Conservation (phyloP, 1,139 yeast genomes). For the Yamadazyma triangularis region DNA sequence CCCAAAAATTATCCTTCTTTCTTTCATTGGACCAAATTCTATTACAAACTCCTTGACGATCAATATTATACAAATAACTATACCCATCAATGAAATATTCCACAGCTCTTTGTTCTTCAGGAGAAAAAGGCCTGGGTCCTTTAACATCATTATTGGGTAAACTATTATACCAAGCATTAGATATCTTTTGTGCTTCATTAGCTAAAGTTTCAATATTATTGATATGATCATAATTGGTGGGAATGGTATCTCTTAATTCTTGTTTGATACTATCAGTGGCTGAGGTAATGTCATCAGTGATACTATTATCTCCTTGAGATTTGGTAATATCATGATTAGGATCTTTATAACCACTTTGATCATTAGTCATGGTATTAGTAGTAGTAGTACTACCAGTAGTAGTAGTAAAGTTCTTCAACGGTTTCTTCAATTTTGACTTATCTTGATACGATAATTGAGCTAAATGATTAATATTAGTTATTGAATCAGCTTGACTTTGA, state of each 20-base stretch:
- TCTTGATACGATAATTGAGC: slow-evolving; percentile 7
- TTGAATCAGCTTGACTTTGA: slow-evolving; percentile 3
- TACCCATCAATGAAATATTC: slow-evolving; percentile 70
- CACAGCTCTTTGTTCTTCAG: slow-evolving; percentile 64
- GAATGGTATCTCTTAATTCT: slow-evolving; percentile 1
- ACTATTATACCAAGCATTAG: slow-evolving; percentile 35
- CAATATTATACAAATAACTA: slow-evolving; percentile 55
- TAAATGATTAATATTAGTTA: slow-evolving; percentile 5
- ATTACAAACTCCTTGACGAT: slow-evolving; percentile 66
- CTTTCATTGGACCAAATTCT: slow-evolving; percentile 87
- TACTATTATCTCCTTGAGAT: no score
- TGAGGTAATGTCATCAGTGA: no score
- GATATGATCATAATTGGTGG: slow-evolving; percentile 23
- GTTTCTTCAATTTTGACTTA: slow-evolving; percentile 1
- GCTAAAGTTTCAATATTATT: slow-evolving; percentile 30
- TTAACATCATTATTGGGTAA: slow-evolving; percentile 20
- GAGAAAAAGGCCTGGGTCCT: slow-evolving; percentile 49
- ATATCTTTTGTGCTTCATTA: slow-evolving; percentile 32
- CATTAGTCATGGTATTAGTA: slow-evolving; percentile 2
- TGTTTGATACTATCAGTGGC: slow-evolving; percentile 1
- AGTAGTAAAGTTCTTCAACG: neutral
- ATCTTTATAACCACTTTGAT: neutral
- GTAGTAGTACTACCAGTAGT: neutral
- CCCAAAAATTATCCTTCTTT: slow-evolving; percentile 88
- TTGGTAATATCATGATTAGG: no score